Evolutionary conservation across 2,329 filamentous ascomycete species (phyloP), one percentile per base, ranked within the genome.

Genomic region (Hirsutella rhossiliensis): DNA sequence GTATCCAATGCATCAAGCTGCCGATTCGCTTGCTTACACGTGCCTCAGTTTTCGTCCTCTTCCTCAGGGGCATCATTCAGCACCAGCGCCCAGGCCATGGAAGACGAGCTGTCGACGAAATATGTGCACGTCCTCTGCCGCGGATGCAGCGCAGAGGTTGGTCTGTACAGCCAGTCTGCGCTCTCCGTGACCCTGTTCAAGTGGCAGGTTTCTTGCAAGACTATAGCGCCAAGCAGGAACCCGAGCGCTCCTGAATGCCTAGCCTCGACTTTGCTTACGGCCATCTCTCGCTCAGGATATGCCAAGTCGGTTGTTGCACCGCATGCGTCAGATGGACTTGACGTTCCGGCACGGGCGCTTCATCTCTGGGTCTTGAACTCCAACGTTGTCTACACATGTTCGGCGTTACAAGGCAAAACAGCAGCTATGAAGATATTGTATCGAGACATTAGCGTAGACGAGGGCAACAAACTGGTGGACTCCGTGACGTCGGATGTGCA

Each of bases 331-430:
- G 37, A 45, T 27, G 23, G 46, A 17, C 18, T 30, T 17, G 36
- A 30, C 17, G 39, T 44, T 19, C 48, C 31, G 15, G 9, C 41
- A 7, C 41, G 52, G 18, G 55, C 67, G 12, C 58, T 77, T 5
- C 64, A 75, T 32, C 57, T 77, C 4, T 78, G 75, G 75, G 66
- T 77, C 2, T 62, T 79, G 29, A 79, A 78, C 49, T 61, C 64
- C n/a, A 69, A 69, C 50, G 71, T 79, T 23, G 58, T 64, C 4
- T 78, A 74, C 50, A 62, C 73, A 1, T 71, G 73, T 1, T 69
- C 64, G 2, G 54, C 54, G 11, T 39, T 45, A 38, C 18, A 49
- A 41, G 49, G 53, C 45, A 63, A 39, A 19, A 57, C 47, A 41
- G 52, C 58, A 2, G 75, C 73, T 0, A 63, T 77, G 49, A 80